Base-by-base conservation (phyloP, 129 eudicot species). In the Apium graveolens region DNA sequence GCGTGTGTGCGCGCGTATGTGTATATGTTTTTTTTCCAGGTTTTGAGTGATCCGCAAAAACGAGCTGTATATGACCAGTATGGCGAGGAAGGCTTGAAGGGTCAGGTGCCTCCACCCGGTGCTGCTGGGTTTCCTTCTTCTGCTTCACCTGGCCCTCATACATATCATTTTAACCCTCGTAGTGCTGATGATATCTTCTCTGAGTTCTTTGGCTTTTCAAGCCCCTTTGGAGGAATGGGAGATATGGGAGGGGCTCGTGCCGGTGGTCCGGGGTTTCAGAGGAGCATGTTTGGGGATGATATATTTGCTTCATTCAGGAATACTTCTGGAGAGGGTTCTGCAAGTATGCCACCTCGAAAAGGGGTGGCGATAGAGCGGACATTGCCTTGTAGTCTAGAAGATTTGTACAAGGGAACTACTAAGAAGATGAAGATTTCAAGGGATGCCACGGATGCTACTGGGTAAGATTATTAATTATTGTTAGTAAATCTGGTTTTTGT, bases 381-480 rank as follows among this genome's bases (percentile, higher is more conserved):
- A 3, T 78, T 93, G 84, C 91, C 84, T 0, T 93, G 98, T 79
- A 89, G 97, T 78, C 84, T 93, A 88, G 98, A 93, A 87, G 98
- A 93, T 78, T 79, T 93, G 81, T 93, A 89, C 41, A 89, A 91
- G 84, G 98, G 98, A 70, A 93, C 97, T 21, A 87, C 97, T 3
- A 93, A 91, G 83, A 93, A 93, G 89, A 91, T 93, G 98, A 93
- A 93, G 82, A 93, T 93, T 79, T 93, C 98, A 5, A 83, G 98
- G 80, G 98, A 93, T 46, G 95, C 85, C 41, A 38, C 75, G 42
- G 97, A 93, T 89, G 79, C 89, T 46, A 82, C 80, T 74, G 98
- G 98, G 98, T 93, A 86, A 84, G 85, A 73, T 71, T 78, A 71
- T 39, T 26, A 11, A 38, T 41, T 60, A 48, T 65, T 32, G n/a